phyloP scores from a whole-genome alignment of 1,284 basidiomycete genomes.

The Termitomyces sp. region DNA sequence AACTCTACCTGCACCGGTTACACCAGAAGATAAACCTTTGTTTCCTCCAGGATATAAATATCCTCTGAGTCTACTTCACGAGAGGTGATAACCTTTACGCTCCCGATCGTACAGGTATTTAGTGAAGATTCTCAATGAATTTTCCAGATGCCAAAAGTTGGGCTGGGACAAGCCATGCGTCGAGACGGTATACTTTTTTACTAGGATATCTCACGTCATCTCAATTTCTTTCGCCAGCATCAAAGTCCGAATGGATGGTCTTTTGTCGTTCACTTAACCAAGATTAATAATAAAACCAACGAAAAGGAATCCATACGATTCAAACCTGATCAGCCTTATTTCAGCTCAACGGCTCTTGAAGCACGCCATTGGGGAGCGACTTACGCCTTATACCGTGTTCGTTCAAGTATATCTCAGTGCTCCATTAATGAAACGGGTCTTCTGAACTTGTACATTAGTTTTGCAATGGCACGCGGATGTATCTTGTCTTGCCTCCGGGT shows the following conservation, averaged over 20 bases:
- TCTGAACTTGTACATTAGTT: constrained; percentile 46
- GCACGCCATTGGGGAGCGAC: constrained; percentile 87
- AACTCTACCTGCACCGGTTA: constrained; percentile 17
- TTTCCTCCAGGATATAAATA: constrained; percentile 82
- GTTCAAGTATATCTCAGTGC: constrained; percentile 28
- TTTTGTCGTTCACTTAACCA: constrained; percentile 60
- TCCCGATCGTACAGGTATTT: neutral
- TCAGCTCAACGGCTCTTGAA: constrained; percentile 59
- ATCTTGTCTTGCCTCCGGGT: constrained; percentile 73
- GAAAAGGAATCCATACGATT: constrained; percentile 68
- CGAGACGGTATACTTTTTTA: constrained; percentile 52
- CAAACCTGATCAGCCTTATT: constrained; percentile 65
- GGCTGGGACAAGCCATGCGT: constrained; percentile 81
- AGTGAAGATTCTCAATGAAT: neutral
- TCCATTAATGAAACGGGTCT: constrained; percentile 8
- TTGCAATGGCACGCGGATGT: constrained; percentile 74
- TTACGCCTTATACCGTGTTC: constrained; percentile 81
- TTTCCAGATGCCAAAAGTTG: constrained; percentile 71
- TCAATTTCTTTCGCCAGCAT: constrained; percentile 30
- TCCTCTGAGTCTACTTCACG: constrained; percentile 71
- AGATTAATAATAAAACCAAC: constrained; percentile 65
- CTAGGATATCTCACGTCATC: constrained; percentile 3
- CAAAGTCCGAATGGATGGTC: constrained; percentile 48
- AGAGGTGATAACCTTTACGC: constrained; percentile 44
- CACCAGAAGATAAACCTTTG: constrained; percentile 45